phyloP scores from a whole-genome alignment of 306 rosid species.

The Citrullus colocynthis region DNA sequence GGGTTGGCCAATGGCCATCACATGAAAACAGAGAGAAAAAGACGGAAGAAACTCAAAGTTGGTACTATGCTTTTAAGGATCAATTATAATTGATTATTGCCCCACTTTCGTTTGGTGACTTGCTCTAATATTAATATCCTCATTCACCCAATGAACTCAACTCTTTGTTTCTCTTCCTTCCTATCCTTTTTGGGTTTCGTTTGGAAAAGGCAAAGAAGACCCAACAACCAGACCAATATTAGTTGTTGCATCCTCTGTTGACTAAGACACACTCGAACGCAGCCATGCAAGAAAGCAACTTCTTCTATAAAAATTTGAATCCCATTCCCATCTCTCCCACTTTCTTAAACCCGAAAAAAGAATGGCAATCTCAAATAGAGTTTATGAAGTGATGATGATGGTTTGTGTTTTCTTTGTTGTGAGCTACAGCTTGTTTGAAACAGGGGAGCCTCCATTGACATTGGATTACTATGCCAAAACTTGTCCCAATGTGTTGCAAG shows the following conservation, averaged over 20 bases:
- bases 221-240: constrained; percentile 57
- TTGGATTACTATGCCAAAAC: constrained; percentile 61
- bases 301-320: constrained; percentile 17
- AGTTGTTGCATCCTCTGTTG: constrained; percentile 94
- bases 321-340: constrained; percentile 38
- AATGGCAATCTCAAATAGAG: constrained; percentile 30
- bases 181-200: constrained; percentile 9
- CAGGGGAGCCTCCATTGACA: constrained; percentile 41
- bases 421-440: constrained; percentile 22
- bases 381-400: constrained; percentile 14
- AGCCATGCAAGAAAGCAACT: constrained; percentile 8
- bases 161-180: background rate
- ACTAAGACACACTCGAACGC: constrained; percentile 33
- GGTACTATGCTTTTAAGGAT: background rate
- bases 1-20: background rate
- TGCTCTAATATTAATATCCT: background rate
- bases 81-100: background rate
- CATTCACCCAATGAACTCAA: background rate
- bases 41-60: background rate
- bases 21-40: background rate
- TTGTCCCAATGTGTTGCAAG: constrained; percentile 62
- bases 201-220: constrained; percentile 16
- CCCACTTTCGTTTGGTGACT: constrained; percentile 34
- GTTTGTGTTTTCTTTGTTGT: constrained; percentile 15
- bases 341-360: constrained; percentile 1